Percentiles rank a stretch among this genome's conserved stretches.
Conservation (phyloP, 1,284 basidiomycete species). For the Chalciporus sp. region DNA sequence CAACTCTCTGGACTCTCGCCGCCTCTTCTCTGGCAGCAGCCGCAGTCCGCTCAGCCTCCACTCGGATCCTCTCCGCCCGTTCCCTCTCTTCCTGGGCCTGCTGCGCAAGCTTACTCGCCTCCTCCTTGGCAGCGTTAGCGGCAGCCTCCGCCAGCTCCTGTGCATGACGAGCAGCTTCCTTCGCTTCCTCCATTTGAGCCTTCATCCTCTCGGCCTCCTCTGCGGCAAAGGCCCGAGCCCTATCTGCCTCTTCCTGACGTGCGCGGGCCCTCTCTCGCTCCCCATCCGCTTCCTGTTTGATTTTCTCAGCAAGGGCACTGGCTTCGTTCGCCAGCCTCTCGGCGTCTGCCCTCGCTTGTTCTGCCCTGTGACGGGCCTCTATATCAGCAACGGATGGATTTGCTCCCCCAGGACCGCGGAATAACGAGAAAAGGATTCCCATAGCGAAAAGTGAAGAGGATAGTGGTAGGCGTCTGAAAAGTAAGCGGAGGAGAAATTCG, state of each 20-base stretch:
- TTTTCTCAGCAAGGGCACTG: neutral
- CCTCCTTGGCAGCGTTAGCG: slow-evolving; percentile 13
- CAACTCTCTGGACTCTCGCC: slow-evolving; percentile 7
- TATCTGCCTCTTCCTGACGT: slow-evolving; percentile 19
- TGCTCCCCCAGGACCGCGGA: slow-evolving; percentile 2
- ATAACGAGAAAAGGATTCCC: neutral
- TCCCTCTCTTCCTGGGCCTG: slow-evolving; percentile 18
- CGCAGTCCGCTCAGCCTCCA: slow-evolving; percentile 17
- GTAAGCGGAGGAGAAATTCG: neutral
- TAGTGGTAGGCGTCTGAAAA: neutral
- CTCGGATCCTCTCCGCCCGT: slow-evolving; percentile 10
- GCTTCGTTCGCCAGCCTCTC: slow-evolving; percentile 12
- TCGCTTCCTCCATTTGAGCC: neutral
- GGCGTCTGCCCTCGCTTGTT: slow-evolving; percentile 10
- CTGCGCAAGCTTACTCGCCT: slow-evolving; percentile 10
- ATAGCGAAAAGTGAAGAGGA: neutral
- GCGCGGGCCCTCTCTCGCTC: neutral
- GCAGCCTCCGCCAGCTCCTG: slow-evolving; percentile 7
- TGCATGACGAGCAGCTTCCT: neutral
- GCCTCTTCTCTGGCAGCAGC: slow-evolving; percentile 18
- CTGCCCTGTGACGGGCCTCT: slow-evolving; percentile 16
- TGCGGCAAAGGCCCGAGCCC: slow-evolving; percentile 3
- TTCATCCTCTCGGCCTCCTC: slow-evolving; percentile 12
- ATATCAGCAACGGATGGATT: slow-evolving; percentile 24
- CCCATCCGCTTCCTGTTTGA: neutral